Base-by-base conservation (phyloP, 2,329 filamentous ascomycete genomes). In the Geosmithia putterillii region DNA sequence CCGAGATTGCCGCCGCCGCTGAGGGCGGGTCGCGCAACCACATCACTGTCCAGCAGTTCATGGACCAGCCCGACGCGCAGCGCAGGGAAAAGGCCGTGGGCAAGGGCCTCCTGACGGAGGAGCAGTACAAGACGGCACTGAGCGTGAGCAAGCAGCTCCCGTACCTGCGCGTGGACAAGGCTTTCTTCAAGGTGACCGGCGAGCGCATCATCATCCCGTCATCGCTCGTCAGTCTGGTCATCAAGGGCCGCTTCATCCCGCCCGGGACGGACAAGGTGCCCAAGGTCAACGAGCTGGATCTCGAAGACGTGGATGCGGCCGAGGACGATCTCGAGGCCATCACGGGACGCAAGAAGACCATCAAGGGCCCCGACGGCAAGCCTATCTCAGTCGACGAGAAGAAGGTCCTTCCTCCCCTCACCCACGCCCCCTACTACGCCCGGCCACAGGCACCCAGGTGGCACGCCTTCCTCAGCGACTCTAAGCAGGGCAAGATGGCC, bases 101-200 rank as follows among this genome's bases (percentile, higher is more conserved):
- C 50, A 70, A 79, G 45, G 73, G 70, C 36, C 79, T 90, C 36
- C 67, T 98, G 34, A 81, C 74, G 4, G 81, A 87, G 51, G 64
- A 76, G 47, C 79, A 95, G 60, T 95, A 95, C 64, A 69, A 77
- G 49, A 74, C 81, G 37, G 84, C 83, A 34, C 71, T 95, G 47
- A 65, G 66, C 40, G 83, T 95, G 23, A 89, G 88, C 22, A 79
- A 79, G 53, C 86, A 95, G 63, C 73, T 98, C 22, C 92, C 92
- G 2, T 76, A 79, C 49, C 72, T 98, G 44, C 76, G 84, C 45
- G 79, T 98, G 10, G 86, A 87, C 56, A 94, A 88, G 66, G 86
- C 88, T 7, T 98, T 95, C 66, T 98, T 98, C 79, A 98, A 98
- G 71, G 94, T 98, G 39, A 82, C 87, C 42, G 46, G 92, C 57